Conservation (phyloP, 768 basidiomycete species). For the Tephrocybe rancida region DNA sequence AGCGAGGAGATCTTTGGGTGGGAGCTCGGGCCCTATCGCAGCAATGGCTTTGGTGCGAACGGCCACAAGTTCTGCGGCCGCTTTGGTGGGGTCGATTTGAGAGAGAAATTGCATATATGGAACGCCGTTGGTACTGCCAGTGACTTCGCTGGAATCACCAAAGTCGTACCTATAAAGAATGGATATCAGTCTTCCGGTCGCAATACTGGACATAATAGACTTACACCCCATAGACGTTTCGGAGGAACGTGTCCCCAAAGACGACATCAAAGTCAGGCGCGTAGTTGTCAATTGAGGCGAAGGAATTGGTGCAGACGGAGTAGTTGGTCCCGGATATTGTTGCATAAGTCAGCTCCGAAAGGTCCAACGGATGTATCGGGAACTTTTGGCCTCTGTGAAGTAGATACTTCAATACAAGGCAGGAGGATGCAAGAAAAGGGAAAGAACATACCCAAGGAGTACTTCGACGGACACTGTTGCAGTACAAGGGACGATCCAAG, state of each 20-base stretch:
- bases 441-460: conserved; percentile 36
- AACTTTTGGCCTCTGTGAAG: conserved; percentile 30
- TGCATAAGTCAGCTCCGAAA: conserved; percentile 32
- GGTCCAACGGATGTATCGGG: conserved; percentile 47
- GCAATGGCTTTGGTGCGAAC: conserved; percentile 29
- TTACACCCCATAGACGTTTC: conserved; percentile 48
- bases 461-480: conserved; percentile 35
- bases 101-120: conserved; percentile 45
- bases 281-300: conserved; percentile 28
- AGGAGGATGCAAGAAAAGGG: not conserved
- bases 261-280: conserved; percentile 37
- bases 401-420: conserved; percentile 19
- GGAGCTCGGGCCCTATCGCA: conserved; percentile 25
- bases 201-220: conserved; percentile 7
- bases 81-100: conserved; percentile 34
- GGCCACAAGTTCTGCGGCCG: conserved; percentile 28
- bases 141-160: conserved; percentile 32
- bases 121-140: conserved; percentile 19
- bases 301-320: conserved; percentile 39
- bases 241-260: conserved; percentile 46
- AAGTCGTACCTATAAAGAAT: conserved; percentile 39
- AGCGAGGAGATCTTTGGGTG: conserved; percentile 21
- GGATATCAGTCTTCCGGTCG: not conserved
- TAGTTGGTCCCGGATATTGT: conserved; percentile 29
- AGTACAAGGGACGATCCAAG: conserved; percentile 44